Evolutionary conservation across 306 rosid species (phyloP).

Genomic region (Quercus agrifolia): DNA sequence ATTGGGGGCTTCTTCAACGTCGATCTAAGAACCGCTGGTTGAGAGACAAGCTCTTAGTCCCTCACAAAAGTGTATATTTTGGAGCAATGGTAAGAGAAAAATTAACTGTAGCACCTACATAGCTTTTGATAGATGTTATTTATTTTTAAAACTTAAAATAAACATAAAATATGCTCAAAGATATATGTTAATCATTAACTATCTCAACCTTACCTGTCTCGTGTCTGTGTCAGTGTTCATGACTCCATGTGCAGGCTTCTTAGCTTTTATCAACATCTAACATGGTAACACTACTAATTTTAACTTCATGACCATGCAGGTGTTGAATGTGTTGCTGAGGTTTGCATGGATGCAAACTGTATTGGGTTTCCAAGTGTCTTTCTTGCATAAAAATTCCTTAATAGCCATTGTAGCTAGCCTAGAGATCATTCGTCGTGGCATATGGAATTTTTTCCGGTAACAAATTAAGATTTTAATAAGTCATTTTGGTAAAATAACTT

Average conservation of each 20-base stretch:
- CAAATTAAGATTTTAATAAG: background rate
- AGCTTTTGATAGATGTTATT: no score
- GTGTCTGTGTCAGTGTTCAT: no score
- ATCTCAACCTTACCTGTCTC: no score
- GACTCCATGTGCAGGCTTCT: no score
- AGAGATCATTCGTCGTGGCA: slow-evolving; percentile 72
- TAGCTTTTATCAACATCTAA: background rate
- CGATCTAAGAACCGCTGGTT: slow-evolving; percentile 58
- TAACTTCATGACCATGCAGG: slow-evolving; percentile 33
- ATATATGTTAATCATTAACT: no score
- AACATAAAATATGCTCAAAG: no score
- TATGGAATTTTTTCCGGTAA: slow-evolving; percentile 77
- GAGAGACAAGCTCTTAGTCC: slow-evolving; percentile 62
- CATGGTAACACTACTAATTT: background rate
- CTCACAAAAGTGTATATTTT: slow-evolving; percentile 47
- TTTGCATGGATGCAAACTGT: slow-evolving; percentile 76
- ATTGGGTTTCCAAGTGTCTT: slow-evolving; percentile 26
- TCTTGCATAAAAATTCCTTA: slow-evolving; percentile 44
- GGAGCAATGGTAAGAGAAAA: slow-evolving; percentile 52
- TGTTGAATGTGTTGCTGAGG: slow-evolving; percentile 58
- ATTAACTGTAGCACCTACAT: no score
- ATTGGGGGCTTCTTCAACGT: slow-evolving; percentile 72
- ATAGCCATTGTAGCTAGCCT: slow-evolving; percentile 39
- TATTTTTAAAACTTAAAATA: no score
- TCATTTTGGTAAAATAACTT: background rate